These are phyloP conservation scores for Cryptomeria japonica DNA, from an alignment of 75 land plant species.

Conservation along the genomic window DNA sequence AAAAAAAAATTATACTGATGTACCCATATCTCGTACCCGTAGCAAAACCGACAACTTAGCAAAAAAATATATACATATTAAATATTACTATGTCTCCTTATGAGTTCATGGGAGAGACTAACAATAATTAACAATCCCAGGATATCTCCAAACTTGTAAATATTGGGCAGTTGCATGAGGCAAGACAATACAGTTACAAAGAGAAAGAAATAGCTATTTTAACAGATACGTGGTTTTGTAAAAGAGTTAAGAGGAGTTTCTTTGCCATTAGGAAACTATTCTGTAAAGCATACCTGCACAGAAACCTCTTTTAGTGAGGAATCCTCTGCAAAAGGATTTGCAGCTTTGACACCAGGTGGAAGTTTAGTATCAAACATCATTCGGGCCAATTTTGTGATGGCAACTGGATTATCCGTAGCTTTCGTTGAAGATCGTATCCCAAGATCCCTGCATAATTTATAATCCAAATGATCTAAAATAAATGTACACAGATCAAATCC, in stretches of 20 bases:
- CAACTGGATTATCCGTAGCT: slow-evolving; percentile 46
- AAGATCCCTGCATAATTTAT: slow-evolving; percentile 58
- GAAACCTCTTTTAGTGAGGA: slow-evolving; percentile 69
- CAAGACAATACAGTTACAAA: neutral
- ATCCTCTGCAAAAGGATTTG: slow-evolving; percentile 77
- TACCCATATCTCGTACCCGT: too few relatives aligned
- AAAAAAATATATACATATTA: too few relatives aligned
- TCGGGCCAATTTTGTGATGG: slow-evolving; percentile 55
- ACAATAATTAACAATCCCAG: neutral
- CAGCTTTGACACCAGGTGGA: slow-evolving; percentile 66
- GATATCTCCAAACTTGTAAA: neutral
- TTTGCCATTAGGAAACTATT: neutral
- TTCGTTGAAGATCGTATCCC: slow-evolving; percentile 63
- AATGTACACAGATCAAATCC: neutral
- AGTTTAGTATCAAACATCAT: slow-evolving; percentile 91
- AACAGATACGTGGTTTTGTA: neutral
- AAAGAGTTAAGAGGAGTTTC: neutral
- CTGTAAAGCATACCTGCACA: slow-evolving; percentile 53
- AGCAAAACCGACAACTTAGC: too few relatives aligned
- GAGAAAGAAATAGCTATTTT: neutral
- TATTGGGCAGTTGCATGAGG: neutral
- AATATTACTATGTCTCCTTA: too few relatives aligned
- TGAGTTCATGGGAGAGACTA: neutral
- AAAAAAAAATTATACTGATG: too few relatives aligned
- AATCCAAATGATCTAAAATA: neutral